Percentiles rank a stretch among this genome's conserved stretches.
phyloP scores from a whole-genome alignment of 331 rosid genomes.

The Cydonia oblonga region DNA sequence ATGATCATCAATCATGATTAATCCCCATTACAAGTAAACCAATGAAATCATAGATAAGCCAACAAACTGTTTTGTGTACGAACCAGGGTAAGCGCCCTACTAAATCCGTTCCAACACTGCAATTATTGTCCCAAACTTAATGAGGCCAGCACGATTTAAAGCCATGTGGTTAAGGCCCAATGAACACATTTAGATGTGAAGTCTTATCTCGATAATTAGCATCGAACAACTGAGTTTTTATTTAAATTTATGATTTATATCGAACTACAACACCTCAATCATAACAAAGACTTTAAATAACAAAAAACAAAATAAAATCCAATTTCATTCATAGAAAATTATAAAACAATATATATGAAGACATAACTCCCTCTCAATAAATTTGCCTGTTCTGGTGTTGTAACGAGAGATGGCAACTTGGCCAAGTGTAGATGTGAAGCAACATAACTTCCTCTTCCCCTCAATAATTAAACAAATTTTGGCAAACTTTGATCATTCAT shows the following conservation, averaged over 20 bases:
- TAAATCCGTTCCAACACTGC: too few relatives aligned
- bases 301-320: background rate
- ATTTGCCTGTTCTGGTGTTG: background rate
- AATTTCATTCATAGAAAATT: too few relatives aligned
- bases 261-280: background rate
- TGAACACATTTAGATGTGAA: too few relatives aligned
- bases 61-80: background rate
- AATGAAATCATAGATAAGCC: background rate
- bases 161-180: too few relatives aligned
- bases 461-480: too few relatives aligned
- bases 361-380: background rate
- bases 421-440: background rate
- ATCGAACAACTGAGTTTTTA: too few relatives aligned
- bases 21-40: background rate
- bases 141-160: too few relatives aligned
- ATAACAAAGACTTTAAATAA: background rate
- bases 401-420: background rate
- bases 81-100: too few relatives aligned
- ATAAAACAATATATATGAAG: background rate
- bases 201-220: background rate
- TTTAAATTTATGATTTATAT: too few relatives aligned
- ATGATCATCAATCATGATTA: background rate
- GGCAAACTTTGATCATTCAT: background rate
- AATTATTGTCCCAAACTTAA: too few relatives aligned
- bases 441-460: background rate